Percentiles rank a stretch among this genome's conserved stretches.
These are phyloP conservation scores for Silene conica DNA, from an alignment of 148 eudicot species.

Conservation along the genomic window DNA sequence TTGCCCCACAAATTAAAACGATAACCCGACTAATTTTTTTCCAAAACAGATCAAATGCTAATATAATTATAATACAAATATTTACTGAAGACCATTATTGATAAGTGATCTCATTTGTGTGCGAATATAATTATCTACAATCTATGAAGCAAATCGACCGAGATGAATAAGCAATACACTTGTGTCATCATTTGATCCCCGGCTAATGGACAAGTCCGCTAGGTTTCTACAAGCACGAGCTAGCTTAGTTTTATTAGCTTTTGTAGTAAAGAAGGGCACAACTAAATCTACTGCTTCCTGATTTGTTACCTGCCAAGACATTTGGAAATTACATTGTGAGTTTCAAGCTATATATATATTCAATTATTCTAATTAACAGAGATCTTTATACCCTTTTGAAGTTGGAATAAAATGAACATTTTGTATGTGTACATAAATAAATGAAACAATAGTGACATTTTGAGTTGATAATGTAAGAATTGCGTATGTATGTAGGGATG, in stretches of 20 bases:
- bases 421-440: neutral
- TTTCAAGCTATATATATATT: too few relatives aligned
- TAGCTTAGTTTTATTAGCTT: slow-evolving; percentile 19
- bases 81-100: too few relatives aligned
- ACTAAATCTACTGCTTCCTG: slow-evolving; percentile 64
- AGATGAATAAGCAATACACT: slow-evolving; percentile 52
- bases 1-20: too few relatives aligned
- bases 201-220: slow-evolving; percentile 38
- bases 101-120: too few relatives aligned
- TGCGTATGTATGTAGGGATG: neutral
- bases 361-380: too few relatives aligned
- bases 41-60: too few relatives aligned
- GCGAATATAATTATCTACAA: neutral
- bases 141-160: slow-evolving; percentile 21
- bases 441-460: too few relatives aligned
- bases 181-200: slow-evolving; percentile 57
- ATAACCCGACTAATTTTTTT: too few relatives aligned
- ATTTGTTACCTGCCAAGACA: slow-evolving; percentile 37
- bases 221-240: slow-evolving; percentile 53
- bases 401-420: neutral
- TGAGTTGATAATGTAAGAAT: too few relatives aligned
- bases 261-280: slow-evolving; percentile 29
- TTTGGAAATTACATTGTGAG: too few relatives aligned
- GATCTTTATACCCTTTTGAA: too few relatives aligned
- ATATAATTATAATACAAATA: too few relatives aligned